phyloP scores from a whole-genome alignment of 805 yeast genomes.

The Suhomyces tanzawaensis region DNA sequence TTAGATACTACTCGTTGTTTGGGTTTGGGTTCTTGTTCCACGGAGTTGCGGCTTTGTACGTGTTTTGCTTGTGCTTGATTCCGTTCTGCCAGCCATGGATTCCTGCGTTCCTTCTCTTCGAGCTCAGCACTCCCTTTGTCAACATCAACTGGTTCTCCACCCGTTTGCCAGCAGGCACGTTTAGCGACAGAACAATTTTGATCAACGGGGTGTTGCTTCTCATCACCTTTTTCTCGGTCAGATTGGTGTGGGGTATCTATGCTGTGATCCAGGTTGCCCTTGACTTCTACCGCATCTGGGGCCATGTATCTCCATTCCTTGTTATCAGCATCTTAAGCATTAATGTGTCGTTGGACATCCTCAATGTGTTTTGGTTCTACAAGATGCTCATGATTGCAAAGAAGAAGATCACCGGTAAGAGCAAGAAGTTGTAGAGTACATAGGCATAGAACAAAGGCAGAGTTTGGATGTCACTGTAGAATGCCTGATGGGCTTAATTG shows the following conservation, averaged over 20 bases:
- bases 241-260: constrained; percentile 85
- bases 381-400: constrained; percentile 81
- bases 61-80: constrained; percentile 57
- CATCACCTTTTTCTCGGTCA: constrained; percentile 65
- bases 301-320: constrained; percentile 43
- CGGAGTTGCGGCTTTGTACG: constrained; percentile 77
- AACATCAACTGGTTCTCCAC: constrained; percentile 90
- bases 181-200: constrained; percentile 52
- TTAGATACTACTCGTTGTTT: constrained; percentile 59
- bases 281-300: constrained; percentile 47
- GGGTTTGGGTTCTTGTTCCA: constrained; percentile 83
- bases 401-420: no score
- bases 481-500: no score
- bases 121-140: constrained; percentile 91
- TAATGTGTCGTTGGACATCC: constrained; percentile 59
- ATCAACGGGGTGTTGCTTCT: constrained; percentile 74
- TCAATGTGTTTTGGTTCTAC: constrained; percentile 83
- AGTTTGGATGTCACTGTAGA: no score
- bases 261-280: constrained; percentile 55
- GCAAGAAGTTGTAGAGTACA: no score
- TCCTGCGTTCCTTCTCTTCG: constrained; percentile 81
- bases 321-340: constrained; percentile 51
- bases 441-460: no score
- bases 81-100: constrained; percentile 83
- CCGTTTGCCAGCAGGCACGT: constrained; percentile 65